Conservation (phyloP, 2,329 filamentous ascomycete species). For the Fusarium agapanthi region DNA sequence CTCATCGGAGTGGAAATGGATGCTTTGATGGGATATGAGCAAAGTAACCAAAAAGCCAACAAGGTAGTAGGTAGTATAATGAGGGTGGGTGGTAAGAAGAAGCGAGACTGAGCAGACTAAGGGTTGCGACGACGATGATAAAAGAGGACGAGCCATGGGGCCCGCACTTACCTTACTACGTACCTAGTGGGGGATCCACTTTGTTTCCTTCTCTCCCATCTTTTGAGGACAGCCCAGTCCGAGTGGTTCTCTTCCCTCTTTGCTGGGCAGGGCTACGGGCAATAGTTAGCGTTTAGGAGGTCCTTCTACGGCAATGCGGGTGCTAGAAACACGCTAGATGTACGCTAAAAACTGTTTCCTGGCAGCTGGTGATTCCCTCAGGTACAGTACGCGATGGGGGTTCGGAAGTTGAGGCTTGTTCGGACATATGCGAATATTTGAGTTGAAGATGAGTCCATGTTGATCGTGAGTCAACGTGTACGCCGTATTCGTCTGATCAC, state of each 20-base stretch:
- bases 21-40: conserved; percentile 18
- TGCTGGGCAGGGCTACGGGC: not conserved
- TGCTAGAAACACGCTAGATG: conserved; percentile 34
- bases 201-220: conserved; percentile 3
- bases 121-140: conserved; percentile 42
- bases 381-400: not conserved
- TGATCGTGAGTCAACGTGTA: not conserved
- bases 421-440: conserved; percentile 4
- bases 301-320: conserved; percentile 15
- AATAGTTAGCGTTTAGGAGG: conserved; percentile 8
- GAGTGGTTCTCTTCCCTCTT: conserved; percentile 6
- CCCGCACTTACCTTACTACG: not conserved
- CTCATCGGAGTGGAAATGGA: conserved; percentile 30
- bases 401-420: not conserved
- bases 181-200: conserved; percentile 40
- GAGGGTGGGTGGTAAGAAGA: conserved; percentile 33
- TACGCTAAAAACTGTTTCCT: conserved; percentile 27
- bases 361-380: conserved; percentile 20
- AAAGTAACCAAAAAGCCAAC: conserved; percentile 19
- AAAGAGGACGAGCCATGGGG: conserved; percentile 38
- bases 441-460: not conserved
- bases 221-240: not conserved
- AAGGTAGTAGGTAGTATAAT: conserved; percentile 13
- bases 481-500: not conserved
- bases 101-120: conserved; percentile 33